Evolutionary conservation across 2,329 filamentous ascomycete species (phyloP).

Genomic region (Trichoderma simmonsii): DNA sequence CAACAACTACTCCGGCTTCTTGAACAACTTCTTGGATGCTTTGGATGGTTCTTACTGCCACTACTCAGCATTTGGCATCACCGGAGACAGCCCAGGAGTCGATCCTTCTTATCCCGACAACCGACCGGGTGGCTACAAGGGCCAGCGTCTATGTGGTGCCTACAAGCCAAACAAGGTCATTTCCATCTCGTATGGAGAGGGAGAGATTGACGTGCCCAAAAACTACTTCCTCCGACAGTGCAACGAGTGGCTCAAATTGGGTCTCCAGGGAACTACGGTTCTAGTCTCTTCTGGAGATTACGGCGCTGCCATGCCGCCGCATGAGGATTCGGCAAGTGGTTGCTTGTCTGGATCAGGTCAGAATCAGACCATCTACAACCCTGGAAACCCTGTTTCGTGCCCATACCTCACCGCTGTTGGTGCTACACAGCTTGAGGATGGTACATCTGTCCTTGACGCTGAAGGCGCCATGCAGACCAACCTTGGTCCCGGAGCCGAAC

Average conservation of each 20-base stretch:
- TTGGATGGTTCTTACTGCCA: slow-evolving; percentile 53
- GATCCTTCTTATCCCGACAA: slow-evolving; percentile 50
- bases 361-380: slow-evolving; percentile 28
- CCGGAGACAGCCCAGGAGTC: slow-evolving; percentile 26
- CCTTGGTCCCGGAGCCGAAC: slow-evolving; percentile 18
- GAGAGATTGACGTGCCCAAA: slow-evolving; percentile 45
- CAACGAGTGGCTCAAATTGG: slow-evolving; percentile 46
- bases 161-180: slow-evolving; percentile 37
- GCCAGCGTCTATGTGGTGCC: slow-evolving; percentile 31
- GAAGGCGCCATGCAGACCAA: slow-evolving; percentile 19
- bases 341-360: slow-evolving; percentile 19
- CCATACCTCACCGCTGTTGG: slow-evolving; percentile 48
- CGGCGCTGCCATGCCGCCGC: slow-evolving; percentile 24
- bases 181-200: slow-evolving; percentile 45
- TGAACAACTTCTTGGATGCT: slow-evolving; percentile 45
- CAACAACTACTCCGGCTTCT: slow-evolving; percentile 38
- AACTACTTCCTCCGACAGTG: slow-evolving; percentile 44
- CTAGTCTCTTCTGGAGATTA: slow-evolving; percentile 41
- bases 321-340: background rate
- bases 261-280: slow-evolving; percentile 40
- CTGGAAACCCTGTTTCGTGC: slow-evolving; percentile 39
- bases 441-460: slow-evolving; percentile 27
- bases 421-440: slow-evolving; percentile 44
- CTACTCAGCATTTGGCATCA: slow-evolving; percentile 40
- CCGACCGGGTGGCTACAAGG: slow-evolving; percentile 45